Evolutionary conservation across 768 basidiomycete species (phyloP), one percentile per base, ranked within the genome.

Genomic region (Boletus reticuloceps): DNA sequence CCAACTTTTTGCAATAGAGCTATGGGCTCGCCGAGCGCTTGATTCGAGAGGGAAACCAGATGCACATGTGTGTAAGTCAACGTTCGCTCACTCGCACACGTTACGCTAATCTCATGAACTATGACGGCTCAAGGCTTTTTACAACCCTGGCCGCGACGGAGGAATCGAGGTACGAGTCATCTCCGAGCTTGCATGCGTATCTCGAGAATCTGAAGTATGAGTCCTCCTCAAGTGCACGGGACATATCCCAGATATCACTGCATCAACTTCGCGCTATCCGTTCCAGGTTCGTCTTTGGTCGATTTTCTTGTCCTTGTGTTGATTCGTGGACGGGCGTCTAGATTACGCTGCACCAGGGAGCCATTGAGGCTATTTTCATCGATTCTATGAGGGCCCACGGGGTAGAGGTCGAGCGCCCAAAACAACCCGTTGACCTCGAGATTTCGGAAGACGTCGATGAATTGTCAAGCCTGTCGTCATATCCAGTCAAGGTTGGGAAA

Each of bases 181-280:
- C n/a, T 39, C 38, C 13, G 34, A 34, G 34, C 34, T 34, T 11
- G 13, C 34, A 34, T 27, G 27, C 8, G 12, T 34, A 12, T 34
- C 12, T 4, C 34, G 13, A 11, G 12, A 1, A 34, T 39, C 16
- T 39, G 17, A 39, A 1, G 9, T 13, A 17, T 16, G 38, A 17
- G 9, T 20, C 20, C 20, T n/a, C 5, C 9, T 31, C 16, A 58
- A 89, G 86, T 76, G 84, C 17, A 83, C 82, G 12, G 81, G 83
- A 43, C 79, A 84, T 6, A 78, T 78, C 2, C 74, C 83, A 10
- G 83, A 86, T 63, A 75, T 88, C 19, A 78, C 77, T 5, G 81
- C 83, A 2, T 73, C 81, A 4, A 78, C 78, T 11, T 84, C 86
- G 4, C 78, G 86, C 20, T 89, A 80, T 68, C 86, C 85, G 10